Evolutionary conservation across 2,329 filamentous ascomycete species (phyloP), one percentile per base, ranked within the genome.

Genomic region (Ophiostoma sp.): DNA sequence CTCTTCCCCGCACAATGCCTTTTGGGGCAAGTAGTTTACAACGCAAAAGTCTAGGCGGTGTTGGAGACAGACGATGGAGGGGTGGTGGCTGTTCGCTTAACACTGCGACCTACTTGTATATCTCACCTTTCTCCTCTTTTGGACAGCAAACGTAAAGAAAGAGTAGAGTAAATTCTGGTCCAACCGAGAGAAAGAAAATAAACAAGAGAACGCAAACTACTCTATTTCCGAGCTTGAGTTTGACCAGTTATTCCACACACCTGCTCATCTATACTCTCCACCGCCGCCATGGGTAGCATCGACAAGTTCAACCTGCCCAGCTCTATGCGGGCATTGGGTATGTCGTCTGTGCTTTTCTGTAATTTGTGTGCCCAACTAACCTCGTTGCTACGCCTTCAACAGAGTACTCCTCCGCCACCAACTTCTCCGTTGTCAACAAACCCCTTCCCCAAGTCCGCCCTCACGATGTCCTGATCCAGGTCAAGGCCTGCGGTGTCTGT

Each of bases 401-500:
- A 69, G 66, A 69, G 12, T 69, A 69, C 45, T n/a, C 66, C 12
- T 28, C 25, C 2, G 66, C 66, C n/a, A n/a, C n/a, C 42, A 70
- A 87, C 74, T 90, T 87, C 82, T 84, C 84, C 76, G 85, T 91
- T 74, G 88, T 91, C 76, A 83, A 88, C 12, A 87, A 91, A 48
- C 89, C 90, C 75, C 85, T 91, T 7, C 90, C 90, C 25, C 85
- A 83, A 76, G 81, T 91, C 76, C 86, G 88, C 77, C 84, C 88
- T 33, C 86, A 88, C 74, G 88, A 91, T 80, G 83, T 90, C 76
- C 82, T 90, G 77, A 85, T 91, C 81, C 90, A 91, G 82, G 89
- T 92, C 78, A 91, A 91, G 82, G 90, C 88, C 72, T 90, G 88
- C 77, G 88, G 89, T 83, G 88, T 90, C 75, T 90, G 88, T 77